Percentiles rank a stretch among this genome's conserved stretches.
Conservation (phyloP, 306 rosid genomes). For the Purshia tridentata region DNA sequence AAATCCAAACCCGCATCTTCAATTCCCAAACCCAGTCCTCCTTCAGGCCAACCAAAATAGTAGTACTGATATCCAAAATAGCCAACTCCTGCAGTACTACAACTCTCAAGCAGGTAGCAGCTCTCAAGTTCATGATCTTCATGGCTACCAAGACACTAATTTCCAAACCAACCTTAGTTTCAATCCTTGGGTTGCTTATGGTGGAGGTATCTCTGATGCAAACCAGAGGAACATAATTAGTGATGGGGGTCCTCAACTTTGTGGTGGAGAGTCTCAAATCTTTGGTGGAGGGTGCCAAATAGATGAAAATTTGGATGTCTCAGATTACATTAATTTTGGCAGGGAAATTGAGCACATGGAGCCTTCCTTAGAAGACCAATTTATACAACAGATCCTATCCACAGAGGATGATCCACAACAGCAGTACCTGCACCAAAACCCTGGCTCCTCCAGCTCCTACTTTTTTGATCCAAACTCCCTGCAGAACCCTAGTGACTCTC, state of each 20-base stretch:
- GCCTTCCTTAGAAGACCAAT: too few relatives aligned
- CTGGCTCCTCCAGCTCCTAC: not conserved
- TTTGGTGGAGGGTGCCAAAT: not conserved
- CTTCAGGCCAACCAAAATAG: not conserved
- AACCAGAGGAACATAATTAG: too few relatives aligned
- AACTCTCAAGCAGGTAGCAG: not conserved
- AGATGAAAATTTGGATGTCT: not conserved
- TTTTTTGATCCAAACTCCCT: too few relatives aligned
- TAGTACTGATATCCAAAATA: not conserved
- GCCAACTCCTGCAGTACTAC: not conserved
- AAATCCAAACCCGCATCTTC: not conserved
- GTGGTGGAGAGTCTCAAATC: not conserved
- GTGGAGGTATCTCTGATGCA: not conserved
- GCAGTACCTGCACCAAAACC: not conserved
- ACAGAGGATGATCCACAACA: not conserved
- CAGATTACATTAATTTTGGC: too few relatives aligned
- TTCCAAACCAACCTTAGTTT: conserved; percentile 2
- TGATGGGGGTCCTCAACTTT: too few relatives aligned
- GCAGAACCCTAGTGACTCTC: too few relatives aligned
- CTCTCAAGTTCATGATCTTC: not conserved
- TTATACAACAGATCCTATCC: not conserved
- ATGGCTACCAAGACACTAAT: not conserved
- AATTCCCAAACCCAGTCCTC: not conserved
- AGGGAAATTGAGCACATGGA: too few relatives aligned
- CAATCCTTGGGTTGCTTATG: not conserved